Evolutionary conservation across 2,329 filamentous ascomycete species (phyloP), one percentile per base, ranked within the genome.

Genomic region (Pseudocercospora macadamiae): DNA sequence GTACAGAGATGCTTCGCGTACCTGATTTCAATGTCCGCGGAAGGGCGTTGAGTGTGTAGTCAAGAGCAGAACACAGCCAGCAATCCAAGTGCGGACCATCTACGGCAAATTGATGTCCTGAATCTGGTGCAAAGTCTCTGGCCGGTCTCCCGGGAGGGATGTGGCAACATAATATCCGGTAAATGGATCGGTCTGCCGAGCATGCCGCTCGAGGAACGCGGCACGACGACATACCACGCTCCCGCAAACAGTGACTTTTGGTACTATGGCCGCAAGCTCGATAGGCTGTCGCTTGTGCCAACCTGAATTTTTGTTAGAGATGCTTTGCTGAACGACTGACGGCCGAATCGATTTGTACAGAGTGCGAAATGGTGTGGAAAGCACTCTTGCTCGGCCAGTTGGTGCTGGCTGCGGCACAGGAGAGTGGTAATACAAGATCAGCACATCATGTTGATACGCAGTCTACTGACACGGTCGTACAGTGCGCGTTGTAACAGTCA

Each of bases 401-500:
- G 45, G 54, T 47, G 2, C n/a, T 58, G 28, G 55, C 39, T 9
- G 49, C 51, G 28, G 55, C 55, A 16, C 49, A 51, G 19, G 39
- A 44, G 37, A 51, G 51, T 16, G 53, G 57, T 49, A 45, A 37
- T 44, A 44, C 7, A 2, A 16, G 3, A n/a, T 18, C 16, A 6
- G 47, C 6, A 25, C n/a, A n/a, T 34, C 12, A n/a, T 19, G 12
- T 6, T 7, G 26, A 8, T 16, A 39, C 36, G 21, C 8, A 2
- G 16, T 19, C 44, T 30, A 34, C 57, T 60, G 51, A 59, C 42
- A 16, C 9, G 9, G 23, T 26, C 10, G n/a, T 32, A 19, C 51
- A 62, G 60, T 47, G 19, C 56, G 60, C 32, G 57, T 62, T 14
- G 60, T 62, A n/a, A 62, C 60, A 3, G 60, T 62, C 48, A 45